Percentiles rank a stretch among this genome's conserved stretches.
Conservation (phyloP, 345 rosid genomes). For the Eucalyptus guilfoylei region DNA sequence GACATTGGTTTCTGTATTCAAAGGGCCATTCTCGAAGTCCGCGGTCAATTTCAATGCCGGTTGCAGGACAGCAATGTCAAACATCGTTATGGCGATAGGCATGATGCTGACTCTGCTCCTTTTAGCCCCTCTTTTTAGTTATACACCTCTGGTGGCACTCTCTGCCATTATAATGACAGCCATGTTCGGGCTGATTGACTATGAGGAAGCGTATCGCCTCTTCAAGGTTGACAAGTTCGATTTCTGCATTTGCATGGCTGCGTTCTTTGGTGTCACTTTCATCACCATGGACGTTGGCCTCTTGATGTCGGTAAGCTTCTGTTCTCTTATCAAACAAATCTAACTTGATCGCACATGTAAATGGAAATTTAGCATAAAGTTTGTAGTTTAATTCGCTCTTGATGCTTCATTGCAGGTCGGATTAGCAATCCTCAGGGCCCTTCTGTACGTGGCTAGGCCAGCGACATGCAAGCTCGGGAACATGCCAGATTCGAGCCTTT, state of each 20-base stretch:
- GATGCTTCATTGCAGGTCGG: conserved; percentile 17
- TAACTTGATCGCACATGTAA: neutral
- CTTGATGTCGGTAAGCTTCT: conserved; percentile 42
- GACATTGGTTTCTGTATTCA: neutral
- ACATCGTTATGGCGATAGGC: conserved; percentile 64
- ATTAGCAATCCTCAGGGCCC: conserved; percentile 46
- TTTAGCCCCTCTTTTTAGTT: conserved; percentile 74
- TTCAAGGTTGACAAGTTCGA: conserved; percentile 80
- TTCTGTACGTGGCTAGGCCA: conserved; percentile 70
- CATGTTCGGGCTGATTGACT: conserved; percentile 76
- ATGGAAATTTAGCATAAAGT: neutral
- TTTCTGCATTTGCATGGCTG: conserved; percentile 65
- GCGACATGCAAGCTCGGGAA: conserved; percentile 63
- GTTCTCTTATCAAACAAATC: neutral
- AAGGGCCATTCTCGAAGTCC: conserved; percentile 93
- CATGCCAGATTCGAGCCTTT: conserved; percentile 39
- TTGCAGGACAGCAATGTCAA: conserved; percentile 60
- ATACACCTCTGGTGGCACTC: conserved; percentile 83
- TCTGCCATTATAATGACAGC: conserved; percentile 91
- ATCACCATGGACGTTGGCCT: conserved; percentile 79
- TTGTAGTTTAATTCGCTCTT: neutral
- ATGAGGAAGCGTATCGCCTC: conserved; percentile 45
- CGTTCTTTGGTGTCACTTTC: conserved; percentile 73
- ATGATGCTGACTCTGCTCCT: conserved; percentile 78
- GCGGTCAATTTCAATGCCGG: conserved; percentile 90